Percentiles rank a stretch among this genome's conserved stretches.
phyloP scores from a whole-genome alignment of 331 rosid species.

The Telfairia occidentalis region DNA sequence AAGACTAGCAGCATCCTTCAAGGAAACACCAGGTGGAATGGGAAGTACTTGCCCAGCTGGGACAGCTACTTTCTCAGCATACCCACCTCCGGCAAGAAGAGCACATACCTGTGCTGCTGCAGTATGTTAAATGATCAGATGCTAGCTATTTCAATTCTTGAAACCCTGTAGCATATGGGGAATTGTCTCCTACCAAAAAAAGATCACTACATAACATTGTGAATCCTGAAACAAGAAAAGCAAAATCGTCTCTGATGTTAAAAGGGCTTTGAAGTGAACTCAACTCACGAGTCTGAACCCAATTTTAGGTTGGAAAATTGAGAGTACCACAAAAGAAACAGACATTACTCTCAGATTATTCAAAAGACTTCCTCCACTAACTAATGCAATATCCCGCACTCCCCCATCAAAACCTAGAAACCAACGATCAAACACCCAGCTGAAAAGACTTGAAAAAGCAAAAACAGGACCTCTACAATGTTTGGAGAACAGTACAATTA shows the following conservation, averaged over 20 bases:
- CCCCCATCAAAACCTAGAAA: background rate
- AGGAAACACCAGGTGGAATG: slow-evolving; percentile 51
- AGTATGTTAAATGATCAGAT: background rate
- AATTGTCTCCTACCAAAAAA: background rate
- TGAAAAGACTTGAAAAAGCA: too few relatives aligned
- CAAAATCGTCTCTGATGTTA: background rate
- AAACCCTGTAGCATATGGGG: background rate
- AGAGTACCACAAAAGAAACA: background rate
- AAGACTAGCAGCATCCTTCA: slow-evolving; percentile 62
- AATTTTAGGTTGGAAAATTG: too few relatives aligned
- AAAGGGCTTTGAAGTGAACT: background rate
- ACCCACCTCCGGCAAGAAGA: slow-evolving; percentile 83
- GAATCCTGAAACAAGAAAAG: background rate
- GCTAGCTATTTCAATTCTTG: background rate
- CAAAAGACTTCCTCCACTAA: background rate
- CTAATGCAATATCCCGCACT: background rate
- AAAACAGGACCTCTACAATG: background rate
- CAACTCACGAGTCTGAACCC: too few relatives aligned
- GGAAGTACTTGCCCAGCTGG: slow-evolving; percentile 73
- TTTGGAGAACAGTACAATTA: background rate
- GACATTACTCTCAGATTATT: background rate
- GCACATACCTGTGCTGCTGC: slow-evolving; percentile 61
- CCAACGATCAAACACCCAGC: too few relatives aligned
- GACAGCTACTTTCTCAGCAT: slow-evolving; percentile 89
- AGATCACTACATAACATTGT: background rate